These are phyloP conservation scores for Aegilops bicornis DNA, from an alignment of 176 grass and related monocot species.

Conservation along the genomic window DNA sequence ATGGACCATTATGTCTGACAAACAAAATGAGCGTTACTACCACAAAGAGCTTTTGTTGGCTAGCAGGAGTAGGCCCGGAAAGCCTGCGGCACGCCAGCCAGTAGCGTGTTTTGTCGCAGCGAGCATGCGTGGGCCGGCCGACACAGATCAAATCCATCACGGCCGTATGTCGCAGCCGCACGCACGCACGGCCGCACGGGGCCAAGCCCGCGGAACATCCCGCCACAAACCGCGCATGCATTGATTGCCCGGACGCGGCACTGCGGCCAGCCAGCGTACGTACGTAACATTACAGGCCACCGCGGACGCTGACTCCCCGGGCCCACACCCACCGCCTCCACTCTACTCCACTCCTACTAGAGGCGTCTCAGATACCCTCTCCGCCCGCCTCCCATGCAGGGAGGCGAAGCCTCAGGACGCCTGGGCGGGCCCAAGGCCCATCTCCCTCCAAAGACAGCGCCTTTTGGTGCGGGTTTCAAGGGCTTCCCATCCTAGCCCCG, in stretches of 20 bases:
- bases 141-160: not conserved
- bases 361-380: slow-evolving; percentile 34
- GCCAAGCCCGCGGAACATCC: not conserved
- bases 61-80: not conserved
- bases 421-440: no score
- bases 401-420: no score
- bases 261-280: slow-evolving; percentile 3
- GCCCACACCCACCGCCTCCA: slow-evolving; percentile 5
- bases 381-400: not conserved
- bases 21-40: no score
- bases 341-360: not conserved
- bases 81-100: not conserved
- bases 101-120: not conserved
- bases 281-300: not conserved
- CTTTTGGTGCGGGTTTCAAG: slow-evolving; percentile 12
- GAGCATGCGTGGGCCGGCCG: no score
- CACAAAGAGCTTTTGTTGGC: not conserved
- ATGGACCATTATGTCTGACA: no score
- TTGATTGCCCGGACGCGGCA: slow-evolving; percentile 38
- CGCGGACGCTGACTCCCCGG: not conserved
- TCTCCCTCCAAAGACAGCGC: slow-evolving; percentile 23
- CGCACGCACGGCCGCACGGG: not conserved
- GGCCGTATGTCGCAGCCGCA: no score
- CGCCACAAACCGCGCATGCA: not conserved
- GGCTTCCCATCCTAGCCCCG: not conserved